Percentiles rank a stretch among this genome's conserved stretches.
phyloP scores from a whole-genome alignment of 139 green algal genomes.

The Ulvella scutata region DNA sequence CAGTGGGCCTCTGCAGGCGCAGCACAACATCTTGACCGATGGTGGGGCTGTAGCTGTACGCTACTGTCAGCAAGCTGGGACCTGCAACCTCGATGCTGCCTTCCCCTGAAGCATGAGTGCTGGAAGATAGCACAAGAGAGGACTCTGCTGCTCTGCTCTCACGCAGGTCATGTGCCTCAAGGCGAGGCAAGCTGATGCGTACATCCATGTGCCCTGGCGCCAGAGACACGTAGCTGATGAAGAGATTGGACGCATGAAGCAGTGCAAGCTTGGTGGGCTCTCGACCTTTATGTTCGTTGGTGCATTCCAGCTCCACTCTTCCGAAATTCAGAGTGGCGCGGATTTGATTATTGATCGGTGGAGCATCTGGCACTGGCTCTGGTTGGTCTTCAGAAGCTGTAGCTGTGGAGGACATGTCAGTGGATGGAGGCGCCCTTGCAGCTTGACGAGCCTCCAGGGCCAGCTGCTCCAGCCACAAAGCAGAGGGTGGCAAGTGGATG shows the following conservation, averaged over 20 bases:
- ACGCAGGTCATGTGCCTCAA: conserved; percentile 47
- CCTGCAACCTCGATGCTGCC: neutral
- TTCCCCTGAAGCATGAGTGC: neutral
- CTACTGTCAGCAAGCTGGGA: conserved; percentile 23
- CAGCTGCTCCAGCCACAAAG: neutral
- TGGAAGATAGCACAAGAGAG: neutral
- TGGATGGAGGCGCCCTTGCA: neutral
- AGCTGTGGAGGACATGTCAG: no score
- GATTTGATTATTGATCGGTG: neutral
- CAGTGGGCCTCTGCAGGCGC: conserved; percentile 63
- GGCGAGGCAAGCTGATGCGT: conserved; percentile 33
- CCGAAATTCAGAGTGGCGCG: conserved; percentile 26
- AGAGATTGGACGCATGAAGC: conserved; percentile 5
- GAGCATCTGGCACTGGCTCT: neutral
- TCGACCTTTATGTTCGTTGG: conserved; percentile 9
- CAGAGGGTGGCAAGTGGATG: neutral
- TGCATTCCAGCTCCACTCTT: conserved; percentile 41
- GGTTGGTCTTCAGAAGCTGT: neutral
- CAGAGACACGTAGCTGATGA: conserved; percentile 37
- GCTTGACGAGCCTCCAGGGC: neutral
- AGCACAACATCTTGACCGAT: conserved; percentile 22
- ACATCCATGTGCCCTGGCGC: conserved; percentile 31
- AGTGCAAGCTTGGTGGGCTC: neutral
- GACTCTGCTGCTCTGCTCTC: neutral
- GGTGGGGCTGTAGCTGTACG: conserved; percentile 13